Percentiles rank a stretch among this genome's conserved stretches.
Evolutionary conservation across 2,329 filamentous ascomycete genomes (phyloP).

Genomic region (Fusarium begoniae): DNA sequence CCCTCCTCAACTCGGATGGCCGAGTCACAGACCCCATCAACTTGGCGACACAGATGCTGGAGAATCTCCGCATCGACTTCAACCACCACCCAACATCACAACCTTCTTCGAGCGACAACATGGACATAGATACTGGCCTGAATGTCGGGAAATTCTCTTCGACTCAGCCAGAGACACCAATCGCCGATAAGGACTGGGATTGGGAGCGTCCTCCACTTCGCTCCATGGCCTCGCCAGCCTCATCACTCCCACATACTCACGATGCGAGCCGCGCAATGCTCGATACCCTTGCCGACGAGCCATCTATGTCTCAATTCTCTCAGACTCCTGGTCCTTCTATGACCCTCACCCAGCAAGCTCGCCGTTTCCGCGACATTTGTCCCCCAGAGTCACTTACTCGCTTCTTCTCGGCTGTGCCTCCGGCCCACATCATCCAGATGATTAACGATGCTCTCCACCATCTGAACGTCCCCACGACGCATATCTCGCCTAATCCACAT

Average conservation of each 20-base stretch:
- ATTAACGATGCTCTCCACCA: conserved; percentile 84
- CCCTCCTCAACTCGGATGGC: conserved; percentile 77
- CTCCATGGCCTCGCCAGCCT: conserved; percentile 55
- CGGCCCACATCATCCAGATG: conserved; percentile 79
- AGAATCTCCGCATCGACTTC: conserved; percentile 90
- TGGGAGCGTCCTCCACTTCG: conserved; percentile 81
- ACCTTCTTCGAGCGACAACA: conserved; percentile 58
- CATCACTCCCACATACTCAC: conserved; percentile 46
- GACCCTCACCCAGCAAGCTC: conserved; percentile 87
- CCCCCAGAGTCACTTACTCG: conserved; percentile 87
- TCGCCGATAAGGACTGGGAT: conserved; percentile 80
- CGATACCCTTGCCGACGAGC: conserved; percentile 82
- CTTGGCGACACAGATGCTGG: conserved; percentile 94
- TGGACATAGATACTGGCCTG: conserved; percentile 72
- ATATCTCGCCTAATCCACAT: conserved; percentile 56
- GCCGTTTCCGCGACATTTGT: conserved; percentile 89
- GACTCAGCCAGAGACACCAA: conserved; percentile 86
- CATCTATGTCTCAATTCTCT: conserved; percentile 87
- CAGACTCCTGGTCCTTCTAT: conserved; percentile 80
- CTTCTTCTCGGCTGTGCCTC: conserved; percentile 86
- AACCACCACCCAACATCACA: conserved; percentile 69
- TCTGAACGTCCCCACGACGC: conserved; percentile 79
- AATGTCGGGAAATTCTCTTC: conserved; percentile 68
- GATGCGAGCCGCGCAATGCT: conserved; percentile 55
- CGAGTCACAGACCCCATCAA: conserved; percentile 80